Evolutionary conservation across 352 stramenopile genomes (phyloP), one percentile per base, ranked within the genome.

Genomic region (Globisporangium perplexum): DNA sequence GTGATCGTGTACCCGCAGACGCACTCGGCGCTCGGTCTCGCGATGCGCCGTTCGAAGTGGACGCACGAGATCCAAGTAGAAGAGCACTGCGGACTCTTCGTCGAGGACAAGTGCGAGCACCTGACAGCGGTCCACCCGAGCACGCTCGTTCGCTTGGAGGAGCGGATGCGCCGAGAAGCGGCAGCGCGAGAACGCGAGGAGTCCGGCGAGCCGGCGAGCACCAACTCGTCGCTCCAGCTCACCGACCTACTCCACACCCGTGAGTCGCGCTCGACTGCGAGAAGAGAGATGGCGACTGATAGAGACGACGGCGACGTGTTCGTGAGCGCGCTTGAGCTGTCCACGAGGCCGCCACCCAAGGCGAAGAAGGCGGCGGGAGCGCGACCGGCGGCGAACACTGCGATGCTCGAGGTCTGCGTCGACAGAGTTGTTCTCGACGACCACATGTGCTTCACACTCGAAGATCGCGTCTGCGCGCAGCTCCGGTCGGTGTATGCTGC

Each of bases 381-480:
- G 7, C 12, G 20, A 35, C 30, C 50, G 10, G 12, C n/a, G 1
- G 11, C 33, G 1, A 17, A 49, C 20, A 23, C 35, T 2, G 68
- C 69, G 11, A 51, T 62, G 43, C 63, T 90, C 20, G 71, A 89
- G 52, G 60, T 92, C 45, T 66, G 56, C 12, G 59, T 92, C 10
- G 68, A 82, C 39, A 63, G 61, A 2, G 55, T 95, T 45, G 71
- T 86, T 26, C 66, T 96, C 17, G 77, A 94, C 35, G 87, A 96
- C 50, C 80, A 96, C 55, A 66, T 53, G 4, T 59, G 63, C 6
- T 94, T 95, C 53, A 57, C 68, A 23, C 57, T 89, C 1, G 69
- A 72, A 24, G 87, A 95, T 36, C 69, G 80, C 43, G 47, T 93
- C n/a, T 58, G 68, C 22, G 69, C 75, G 14, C 74, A 90, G 56